These are phyloP conservation scores for Dothideomycetes sp. DNA, from an alignment of 2,329 filamentous ascomycete species.

Conservation along the genomic window DNA sequence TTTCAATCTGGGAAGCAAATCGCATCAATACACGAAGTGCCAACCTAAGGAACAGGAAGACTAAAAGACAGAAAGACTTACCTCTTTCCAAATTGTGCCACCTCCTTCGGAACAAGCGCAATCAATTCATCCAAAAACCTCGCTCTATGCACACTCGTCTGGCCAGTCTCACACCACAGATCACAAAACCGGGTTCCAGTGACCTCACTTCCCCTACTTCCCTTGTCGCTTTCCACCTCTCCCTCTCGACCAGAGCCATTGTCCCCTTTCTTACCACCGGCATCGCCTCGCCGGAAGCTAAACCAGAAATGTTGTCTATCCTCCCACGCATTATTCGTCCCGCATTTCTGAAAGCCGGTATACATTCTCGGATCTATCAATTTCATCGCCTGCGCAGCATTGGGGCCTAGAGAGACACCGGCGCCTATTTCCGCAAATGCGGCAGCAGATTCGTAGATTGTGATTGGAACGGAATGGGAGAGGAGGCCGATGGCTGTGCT, in stretches of 20 bases:
- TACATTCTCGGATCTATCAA: conserved; percentile 33
- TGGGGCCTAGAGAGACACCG: conserved; percentile 44
- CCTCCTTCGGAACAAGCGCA: conserved; percentile 32
- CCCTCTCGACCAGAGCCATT: too few species aligned
- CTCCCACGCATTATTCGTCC: conserved; percentile 23
- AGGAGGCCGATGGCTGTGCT: conserved; percentile 41
- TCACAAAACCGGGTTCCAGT: conserved; percentile 18
- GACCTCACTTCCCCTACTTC: too few species aligned
- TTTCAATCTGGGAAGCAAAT: conserved; percentile 16
- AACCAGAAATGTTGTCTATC: conserved; percentile 25
- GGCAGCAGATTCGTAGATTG: conserved; percentile 27
- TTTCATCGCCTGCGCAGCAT: conserved; percentile 41
- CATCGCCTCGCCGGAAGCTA: conserved; percentile 26
- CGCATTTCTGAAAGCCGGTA: conserved; percentile 1
- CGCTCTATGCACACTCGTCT: conserved; percentile 33
- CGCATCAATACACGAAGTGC: background rate
- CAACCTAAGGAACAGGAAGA: too few species aligned
- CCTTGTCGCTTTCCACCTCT: too few species aligned
- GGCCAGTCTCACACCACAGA: conserved; percentile 12
- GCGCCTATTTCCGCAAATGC: conserved; percentile 46
- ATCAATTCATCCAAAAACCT: conserved; percentile 39
- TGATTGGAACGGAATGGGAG: conserved; percentile 25
- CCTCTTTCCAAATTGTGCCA: conserved; percentile 31
- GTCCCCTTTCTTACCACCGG: too few species aligned
- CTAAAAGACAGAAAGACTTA: too few species aligned